These are phyloP conservation scores for Sanghuangporus weigelae DNA, from an alignment of 1,284 basidiomycete species.

Conservation along the genomic window DNA sequence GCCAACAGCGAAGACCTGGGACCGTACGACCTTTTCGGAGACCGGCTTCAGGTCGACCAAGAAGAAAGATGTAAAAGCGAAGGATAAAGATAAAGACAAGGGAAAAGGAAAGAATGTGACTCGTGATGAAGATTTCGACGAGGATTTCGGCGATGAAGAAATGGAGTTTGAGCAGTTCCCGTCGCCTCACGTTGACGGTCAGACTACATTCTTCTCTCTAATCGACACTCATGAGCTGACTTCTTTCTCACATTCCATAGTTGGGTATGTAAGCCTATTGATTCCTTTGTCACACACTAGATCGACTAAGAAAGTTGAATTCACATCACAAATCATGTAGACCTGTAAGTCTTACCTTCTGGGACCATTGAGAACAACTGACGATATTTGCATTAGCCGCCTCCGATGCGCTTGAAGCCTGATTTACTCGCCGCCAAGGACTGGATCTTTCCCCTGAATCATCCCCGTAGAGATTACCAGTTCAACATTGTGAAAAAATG, in stretches of 20 bases:
- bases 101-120: constrained; percentile 25
- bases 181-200: constrained; percentile 60
- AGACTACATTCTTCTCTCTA: constrained; percentile 26
- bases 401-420: constrained; percentile 70
- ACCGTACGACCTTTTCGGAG: constrained; percentile 79
- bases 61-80: constrained; percentile 33
- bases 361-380: not conserved
- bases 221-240: not conserved
- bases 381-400: constrained; percentile 41
- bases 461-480: constrained; percentile 89
- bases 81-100: constrained; percentile 33
- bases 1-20: constrained; percentile 76
- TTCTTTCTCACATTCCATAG: constrained; percentile 23
- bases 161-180: constrained; percentile 83
- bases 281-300: not conserved
- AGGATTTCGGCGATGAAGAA: constrained; percentile 43
- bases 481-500: constrained; percentile 88
- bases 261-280: constrained; percentile 38
- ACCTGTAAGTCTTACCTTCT: not conserved
- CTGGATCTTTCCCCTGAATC: constrained; percentile 93
- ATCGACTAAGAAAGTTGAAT: not conserved
- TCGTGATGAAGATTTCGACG: constrained; percentile 42
- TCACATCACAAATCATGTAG: not conserved
- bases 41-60: constrained; percentile 58
- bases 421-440: constrained; percentile 78